A percentile compares a stretch with the other conserved stretches of the same genome.
Evolutionary conservation across 495 filamentous ascomycete species (phyloP).

Genomic region (Hypomontagnella monticulosa): DNA sequence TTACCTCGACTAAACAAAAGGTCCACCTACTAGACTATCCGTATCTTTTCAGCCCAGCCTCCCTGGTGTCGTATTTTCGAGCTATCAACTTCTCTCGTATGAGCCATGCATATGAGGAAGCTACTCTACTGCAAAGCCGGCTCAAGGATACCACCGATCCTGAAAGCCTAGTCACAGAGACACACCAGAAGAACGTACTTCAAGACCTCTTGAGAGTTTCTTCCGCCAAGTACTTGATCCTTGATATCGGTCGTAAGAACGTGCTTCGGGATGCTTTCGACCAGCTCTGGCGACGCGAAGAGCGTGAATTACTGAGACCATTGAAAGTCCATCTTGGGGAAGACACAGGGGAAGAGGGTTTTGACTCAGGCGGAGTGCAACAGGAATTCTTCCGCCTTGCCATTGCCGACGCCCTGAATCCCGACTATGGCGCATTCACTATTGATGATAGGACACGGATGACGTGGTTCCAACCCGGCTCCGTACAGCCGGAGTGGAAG

Average conservation of each 20-base stretch:
- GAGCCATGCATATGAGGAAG: constrained; percentile 77
- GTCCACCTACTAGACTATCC: constrained; percentile 83
- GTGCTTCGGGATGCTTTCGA: constrained; percentile 83
- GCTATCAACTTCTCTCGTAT: constrained; percentile 87
- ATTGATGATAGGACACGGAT: constrained; percentile 76
- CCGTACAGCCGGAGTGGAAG: constrained; percentile 83
- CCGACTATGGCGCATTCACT: constrained; percentile 78
- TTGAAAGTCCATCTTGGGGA: constrained; percentile 88
- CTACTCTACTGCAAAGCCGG: constrained; percentile 69
- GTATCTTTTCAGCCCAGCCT: constrained; percentile 78
- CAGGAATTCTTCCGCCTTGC: constrained; percentile 93
- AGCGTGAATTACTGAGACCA: constrained; percentile 82
- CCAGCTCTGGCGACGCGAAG: constrained; percentile 86
- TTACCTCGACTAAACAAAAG: constrained; percentile 64
- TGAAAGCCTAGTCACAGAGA: constrained; percentile 55
- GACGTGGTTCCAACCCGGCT: constrained; percentile 87
- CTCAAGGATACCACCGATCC: constrained; percentile 67
- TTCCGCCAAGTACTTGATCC: constrained; percentile 75
- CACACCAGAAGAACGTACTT: constrained; percentile 59
- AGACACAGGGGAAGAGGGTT: constrained; percentile 82
- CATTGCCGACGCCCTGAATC: constrained; percentile 78
- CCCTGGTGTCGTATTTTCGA: constrained; percentile 84
- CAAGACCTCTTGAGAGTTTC: constrained; percentile 70
- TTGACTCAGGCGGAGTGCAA: constrained; percentile 93
- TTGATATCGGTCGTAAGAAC: constrained; percentile 76